Evolutionary conservation across 352 stramenopile genomes (phyloP).

Genomic region (Globisporangium polare): DNA sequence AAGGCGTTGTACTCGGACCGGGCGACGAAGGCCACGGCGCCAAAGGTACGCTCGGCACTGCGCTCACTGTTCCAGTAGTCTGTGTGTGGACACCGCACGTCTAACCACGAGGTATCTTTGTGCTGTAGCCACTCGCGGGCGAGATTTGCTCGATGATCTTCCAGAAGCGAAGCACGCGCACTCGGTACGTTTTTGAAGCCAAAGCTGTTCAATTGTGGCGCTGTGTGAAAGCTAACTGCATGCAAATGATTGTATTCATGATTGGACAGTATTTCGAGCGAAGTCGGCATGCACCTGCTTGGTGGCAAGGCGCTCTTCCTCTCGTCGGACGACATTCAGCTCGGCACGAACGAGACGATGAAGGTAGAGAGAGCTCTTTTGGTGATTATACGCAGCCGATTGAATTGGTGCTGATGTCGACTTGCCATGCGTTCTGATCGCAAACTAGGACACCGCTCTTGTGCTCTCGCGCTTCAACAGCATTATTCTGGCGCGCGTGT

Average conservation of each 20-base stretch:
- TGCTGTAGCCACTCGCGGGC: constrained; percentile 38
- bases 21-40: constrained; percentile 43
- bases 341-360: constrained; percentile 97
- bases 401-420: background rate
- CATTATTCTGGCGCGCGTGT: constrained; percentile 96
- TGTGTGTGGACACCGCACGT: background rate
- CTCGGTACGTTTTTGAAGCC: constrained; percentile 30
- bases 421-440: background rate
- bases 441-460: constrained; percentile 61
- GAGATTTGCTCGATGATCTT: constrained; percentile 94
- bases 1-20: constrained; percentile 63
- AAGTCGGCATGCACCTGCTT: constrained; percentile 96
- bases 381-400: too few relatives aligned
- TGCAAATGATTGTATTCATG: background rate
- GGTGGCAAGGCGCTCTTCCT: constrained; percentile 97
- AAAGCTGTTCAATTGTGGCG: background rate
- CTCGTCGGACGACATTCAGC: constrained; percentile 96
- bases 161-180: constrained; percentile 92
- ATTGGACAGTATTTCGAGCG: constrained; percentile 72
- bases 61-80: background rate
- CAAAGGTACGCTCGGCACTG: constrained; percentile 25
- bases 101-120: background rate
- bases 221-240: background rate
- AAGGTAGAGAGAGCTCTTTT: constrained; percentile 28
- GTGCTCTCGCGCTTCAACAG: constrained; percentile 95